Base-by-base conservation (phyloP, 2,329 filamentous ascomycete genomes). In the Stylonectria norvegica region DNA sequence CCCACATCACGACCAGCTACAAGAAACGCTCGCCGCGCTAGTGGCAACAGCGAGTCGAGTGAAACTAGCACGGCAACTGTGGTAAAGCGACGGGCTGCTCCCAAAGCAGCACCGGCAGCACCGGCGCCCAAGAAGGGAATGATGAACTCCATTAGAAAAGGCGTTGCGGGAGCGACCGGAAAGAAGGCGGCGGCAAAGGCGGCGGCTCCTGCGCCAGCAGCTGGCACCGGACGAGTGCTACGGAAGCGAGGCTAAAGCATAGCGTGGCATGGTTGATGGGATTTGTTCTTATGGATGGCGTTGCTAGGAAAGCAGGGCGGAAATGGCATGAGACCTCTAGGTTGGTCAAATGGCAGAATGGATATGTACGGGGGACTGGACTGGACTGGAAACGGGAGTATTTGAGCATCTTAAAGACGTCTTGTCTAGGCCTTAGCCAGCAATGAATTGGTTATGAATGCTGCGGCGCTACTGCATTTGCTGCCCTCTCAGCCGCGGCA, bases 11-110 rank as follows among this genome's bases (percentile, higher is more conserved):
- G 65, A 22, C 61, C 64, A 20, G 65, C 66, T 15, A 75, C 74
- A 22, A 71, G 73, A 43, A 72, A 68, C 23, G 67, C 66, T 40
- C 70, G 73, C 45, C 72, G 78, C 59, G 63, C 68, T 56, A 86
- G 83, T 53, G 73, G 67, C 50, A 71, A 69, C 40, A 85, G 81
- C 58, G 81, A 81, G 56, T 71, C 76, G 12, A 85, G 81, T 52
- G 78, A 83, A 40, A 71, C 67, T 5, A 86, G 81, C 60, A 76
- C 75, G 11, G 75, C 78, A 6, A 86, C 83, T 0, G 79, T 85
- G 16, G 71, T 84, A 30, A 76, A 75, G 61, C 83, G 78, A 59
- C 63, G 66, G 3, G 61, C 61, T 10, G 56, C 66, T 19, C 54
- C 64, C 5, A 67, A 61, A 42, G 49, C 63, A 15, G 61, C 70